These are phyloP conservation scores for Annulohypoxylon truncatum DNA, from an alignment of 2,329 filamentous ascomycete species.

Conservation along the genomic window DNA sequence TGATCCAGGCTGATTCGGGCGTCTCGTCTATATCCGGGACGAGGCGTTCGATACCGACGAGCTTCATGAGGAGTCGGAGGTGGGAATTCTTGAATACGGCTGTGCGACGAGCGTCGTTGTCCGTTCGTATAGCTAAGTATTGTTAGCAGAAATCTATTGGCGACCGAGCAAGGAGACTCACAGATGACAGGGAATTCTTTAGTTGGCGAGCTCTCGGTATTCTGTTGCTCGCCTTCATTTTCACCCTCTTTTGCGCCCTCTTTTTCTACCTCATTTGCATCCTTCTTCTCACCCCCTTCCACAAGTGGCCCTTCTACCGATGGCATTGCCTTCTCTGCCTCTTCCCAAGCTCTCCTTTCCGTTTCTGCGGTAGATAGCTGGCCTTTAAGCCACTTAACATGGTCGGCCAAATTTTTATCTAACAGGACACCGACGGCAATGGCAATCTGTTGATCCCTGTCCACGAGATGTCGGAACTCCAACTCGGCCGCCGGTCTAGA, in stretches of 20 bases:
- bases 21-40: constrained; percentile 72
- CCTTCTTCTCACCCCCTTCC: neutral
- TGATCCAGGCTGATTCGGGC: constrained; percentile 79
- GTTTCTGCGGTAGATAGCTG: constrained; percentile 74
- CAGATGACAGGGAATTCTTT: constrained; percentile 63
- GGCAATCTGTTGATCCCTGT: constrained; percentile 77
- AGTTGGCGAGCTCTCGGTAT: constrained; percentile 45
- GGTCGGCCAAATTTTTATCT: constrained; percentile 80
- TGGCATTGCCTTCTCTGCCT: constrained; percentile 71
- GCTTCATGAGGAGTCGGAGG: constrained; percentile 83
- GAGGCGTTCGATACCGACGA: constrained; percentile 75
- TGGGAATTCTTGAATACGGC: constrained; percentile 92
- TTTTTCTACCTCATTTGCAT: constrained; percentile 44
- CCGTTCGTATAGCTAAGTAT: constrained; percentile 67
- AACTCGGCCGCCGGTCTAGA: constrained; percentile 81
- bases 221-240: constrained; percentile 43
- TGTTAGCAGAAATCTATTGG: constrained; percentile 46
- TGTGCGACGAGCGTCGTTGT: constrained; percentile 72
- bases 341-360: constrained; percentile 82
- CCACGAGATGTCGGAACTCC: constrained; percentile 79
- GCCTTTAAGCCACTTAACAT: constrained; percentile 84
- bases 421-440: constrained; percentile 84
- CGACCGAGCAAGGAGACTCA: constrained; percentile 54
- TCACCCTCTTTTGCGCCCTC: constrained; percentile 32
- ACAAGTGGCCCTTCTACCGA: constrained; percentile 48